These are phyloP conservation scores for Castanopsis chinensis DNA, from an alignment of 306 rosid genomes.

Conservation along the genomic window DNA sequence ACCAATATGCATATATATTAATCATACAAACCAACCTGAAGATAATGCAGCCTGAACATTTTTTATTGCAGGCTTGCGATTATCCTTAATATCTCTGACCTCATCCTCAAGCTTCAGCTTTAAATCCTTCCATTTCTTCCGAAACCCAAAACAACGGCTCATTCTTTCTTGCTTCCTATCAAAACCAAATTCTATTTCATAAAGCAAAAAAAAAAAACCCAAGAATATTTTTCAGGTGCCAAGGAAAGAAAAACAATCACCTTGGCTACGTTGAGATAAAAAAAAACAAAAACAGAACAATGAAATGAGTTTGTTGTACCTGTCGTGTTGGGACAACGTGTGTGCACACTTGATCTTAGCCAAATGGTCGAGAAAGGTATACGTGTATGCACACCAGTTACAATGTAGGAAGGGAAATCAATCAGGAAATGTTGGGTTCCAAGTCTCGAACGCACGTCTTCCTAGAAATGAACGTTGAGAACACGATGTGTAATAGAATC, in stretches of 20 bases:
- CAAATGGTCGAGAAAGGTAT: no score
- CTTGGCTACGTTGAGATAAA: neutral
- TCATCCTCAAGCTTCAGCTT: neutral
- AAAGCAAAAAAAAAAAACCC: no score
- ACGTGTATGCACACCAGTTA: neutral
- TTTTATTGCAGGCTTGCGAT: neutral
- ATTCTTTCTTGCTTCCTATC: neutral
- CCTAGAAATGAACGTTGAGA: neutral
- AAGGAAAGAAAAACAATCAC: neutral
- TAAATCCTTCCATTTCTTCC: neutral
- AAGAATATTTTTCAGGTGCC: neutral
- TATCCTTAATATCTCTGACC: neutral
- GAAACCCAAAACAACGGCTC: conserved; percentile 33
- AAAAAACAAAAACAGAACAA: neutral
- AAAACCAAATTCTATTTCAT: conserved; percentile 15
- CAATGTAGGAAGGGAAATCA: neutral
- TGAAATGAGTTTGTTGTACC: neutral
- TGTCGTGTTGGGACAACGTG: neutral
- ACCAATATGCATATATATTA: neutral
- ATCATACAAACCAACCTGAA: neutral
- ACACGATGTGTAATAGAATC: no score
- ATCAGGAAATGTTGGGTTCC: neutral
- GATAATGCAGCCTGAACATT: neutral
- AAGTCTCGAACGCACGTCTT: neutral
- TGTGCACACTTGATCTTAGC: neutral